Evolutionary conservation across 73 alveolate species (phyloP), one percentile per base, ranked within the genome.

Genomic region (Stentor coeruleus): DNA sequence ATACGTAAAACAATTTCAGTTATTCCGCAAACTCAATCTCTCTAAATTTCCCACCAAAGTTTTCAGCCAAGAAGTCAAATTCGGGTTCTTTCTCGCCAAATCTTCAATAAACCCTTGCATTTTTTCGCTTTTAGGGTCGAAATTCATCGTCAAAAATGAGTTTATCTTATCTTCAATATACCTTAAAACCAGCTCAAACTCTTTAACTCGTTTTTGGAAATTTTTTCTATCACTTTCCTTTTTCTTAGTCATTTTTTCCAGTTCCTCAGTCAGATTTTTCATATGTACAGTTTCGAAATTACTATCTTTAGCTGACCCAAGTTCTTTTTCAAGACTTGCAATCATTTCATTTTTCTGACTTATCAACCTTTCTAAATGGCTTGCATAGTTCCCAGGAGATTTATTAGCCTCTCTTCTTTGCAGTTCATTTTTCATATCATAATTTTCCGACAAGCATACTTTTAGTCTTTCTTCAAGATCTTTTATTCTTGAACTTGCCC

Each of bases 191-290:
- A 75, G 33, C 33, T 75, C 83, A 38, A 75, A 75, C 39, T 75
- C 83, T 75, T 40, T 75, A 38, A 75, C 72, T 37, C 83, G 14
- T 75, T 75, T 75, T 66, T 75, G 83, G 38, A 39, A 75, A 3
- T 38, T 75, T 40, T 6, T 75, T 38, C 38, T 75, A 75, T 75
- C 83, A 1, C 33, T 40, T 28, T 75, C 83, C 38, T 75, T 75
- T 66, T 75, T 75, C 26, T 39, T 40, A 75, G n/a, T 75, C 20
- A 75, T 75, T 36, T 75, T 33, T 33, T 75, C 59, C 6, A 49
- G 28, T 20, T 3, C 33, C 41, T 66, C 37, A n/a, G n/a, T n/a
- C n/a, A n/a, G n/a, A n/a, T n/a, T n/a, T n/a, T n/a, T n/a, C n/a
- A n/a, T n/a, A n/a, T n/a, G n/a, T n/a, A n/a, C n/a, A n/a, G n/a